These are phyloP conservation scores for Massariosphaeria phaeospora DNA, from an alignment of 495 filamentous ascomycete species.

Conservation along the genomic window DNA sequence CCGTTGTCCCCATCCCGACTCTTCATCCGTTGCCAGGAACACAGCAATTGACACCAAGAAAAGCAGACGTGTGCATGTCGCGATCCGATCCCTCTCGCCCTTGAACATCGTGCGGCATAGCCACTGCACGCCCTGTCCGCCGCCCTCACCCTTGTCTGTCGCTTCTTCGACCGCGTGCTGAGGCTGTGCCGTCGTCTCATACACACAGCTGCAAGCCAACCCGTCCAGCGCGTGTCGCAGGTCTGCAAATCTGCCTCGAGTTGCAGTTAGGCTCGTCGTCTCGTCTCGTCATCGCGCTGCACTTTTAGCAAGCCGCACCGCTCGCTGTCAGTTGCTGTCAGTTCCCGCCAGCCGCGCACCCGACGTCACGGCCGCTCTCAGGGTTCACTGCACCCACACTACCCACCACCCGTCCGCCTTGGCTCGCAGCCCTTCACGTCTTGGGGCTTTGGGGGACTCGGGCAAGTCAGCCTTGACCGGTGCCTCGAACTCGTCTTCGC, in stretches of 20 bases:
- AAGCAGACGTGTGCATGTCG: background rate
- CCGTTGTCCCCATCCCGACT: too few species aligned
- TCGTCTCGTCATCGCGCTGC: conserved; percentile 31
- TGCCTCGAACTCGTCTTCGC: conserved; percentile 14
- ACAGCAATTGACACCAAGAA: background rate
- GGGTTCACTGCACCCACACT: background rate
- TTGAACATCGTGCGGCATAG: background rate
- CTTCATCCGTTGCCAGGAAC: too few species aligned
- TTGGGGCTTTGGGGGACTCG: background rate
- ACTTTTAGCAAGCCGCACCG: background rate
- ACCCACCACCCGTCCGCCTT: conserved; percentile 19
- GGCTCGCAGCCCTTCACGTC: conserved; percentile 18
- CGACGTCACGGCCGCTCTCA: background rate
- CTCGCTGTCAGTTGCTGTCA: background rate
- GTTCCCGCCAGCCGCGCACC: background rate
- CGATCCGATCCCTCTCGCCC: background rate
- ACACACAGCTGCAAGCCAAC: too few species aligned
- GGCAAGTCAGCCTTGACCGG: conserved; percentile 33
- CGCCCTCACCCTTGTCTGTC: background rate
- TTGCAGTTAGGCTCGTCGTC: conserved; percentile 15
- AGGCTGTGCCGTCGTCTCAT: conserved; percentile 16
- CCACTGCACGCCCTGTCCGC: conserved; percentile 18
- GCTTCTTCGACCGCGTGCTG: conserved; percentile 12
- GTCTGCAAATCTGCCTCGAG: conserved; percentile 34
- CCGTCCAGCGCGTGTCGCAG: conserved; percentile 10